These are phyloP conservation scores for Euryodendron excelsum DNA, from an alignment of 148 eudicot genomes.

Conservation along the genomic window DNA sequence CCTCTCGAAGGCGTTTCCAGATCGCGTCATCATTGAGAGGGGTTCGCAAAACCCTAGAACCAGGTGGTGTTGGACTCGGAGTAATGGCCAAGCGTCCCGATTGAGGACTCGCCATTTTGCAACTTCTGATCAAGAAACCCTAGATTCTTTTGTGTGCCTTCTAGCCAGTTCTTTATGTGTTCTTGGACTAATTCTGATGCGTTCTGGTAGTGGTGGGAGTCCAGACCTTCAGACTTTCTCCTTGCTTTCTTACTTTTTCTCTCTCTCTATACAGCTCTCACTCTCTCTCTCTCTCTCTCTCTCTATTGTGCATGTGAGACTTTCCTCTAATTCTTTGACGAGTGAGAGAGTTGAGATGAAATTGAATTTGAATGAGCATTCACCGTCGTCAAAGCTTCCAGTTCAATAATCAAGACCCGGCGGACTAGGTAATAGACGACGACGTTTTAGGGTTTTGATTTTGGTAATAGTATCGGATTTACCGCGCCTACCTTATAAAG, in stretches of 20 bases:
- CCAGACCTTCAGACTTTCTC: not conserved
- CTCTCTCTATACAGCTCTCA: no score
- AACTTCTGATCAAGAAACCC: conserved; percentile 11
- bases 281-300: not conserved
- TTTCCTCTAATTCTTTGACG: not conserved
- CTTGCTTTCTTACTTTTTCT: not conserved
- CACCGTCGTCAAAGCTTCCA: no score
- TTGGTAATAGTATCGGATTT: no score
- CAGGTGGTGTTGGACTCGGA: conserved; percentile 34
- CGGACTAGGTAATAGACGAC: not conserved
- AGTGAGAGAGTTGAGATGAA: no score
- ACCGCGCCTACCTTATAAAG: no score
- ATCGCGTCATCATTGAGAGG: conserved; percentile 62
- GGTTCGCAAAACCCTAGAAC: conserved; percentile 46
- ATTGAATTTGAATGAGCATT: not conserved
- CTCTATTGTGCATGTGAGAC: not conserved
- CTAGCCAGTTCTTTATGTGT: not conserved
- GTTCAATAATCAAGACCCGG: no score
- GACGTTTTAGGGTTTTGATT: not conserved
- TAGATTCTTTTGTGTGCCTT: not conserved
- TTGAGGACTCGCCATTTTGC: conserved; percentile 57
- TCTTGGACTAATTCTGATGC: not conserved
- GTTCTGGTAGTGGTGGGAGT: not conserved
- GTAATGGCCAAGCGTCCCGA: conserved; percentile 36
- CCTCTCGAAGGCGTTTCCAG: conserved; percentile 72